Conservation (phyloP, 2,329 filamentous ascomycete genomes). For the Trichoderma simmonsii region DNA sequence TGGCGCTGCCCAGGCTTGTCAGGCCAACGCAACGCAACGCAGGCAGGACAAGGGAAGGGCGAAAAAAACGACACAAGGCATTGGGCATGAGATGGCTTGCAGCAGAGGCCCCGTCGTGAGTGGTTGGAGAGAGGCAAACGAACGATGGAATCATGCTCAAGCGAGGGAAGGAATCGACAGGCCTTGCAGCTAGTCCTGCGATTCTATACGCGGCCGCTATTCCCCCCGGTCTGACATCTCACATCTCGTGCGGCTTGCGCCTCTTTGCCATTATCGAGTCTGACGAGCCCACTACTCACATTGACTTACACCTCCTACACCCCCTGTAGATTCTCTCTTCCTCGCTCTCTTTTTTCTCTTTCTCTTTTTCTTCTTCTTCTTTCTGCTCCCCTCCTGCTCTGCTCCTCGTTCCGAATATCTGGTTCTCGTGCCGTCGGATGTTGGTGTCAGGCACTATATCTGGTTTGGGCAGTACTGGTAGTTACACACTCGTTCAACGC, state of each 20-base stretch:
- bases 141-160: background rate
- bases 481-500: background rate
- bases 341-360: background rate
- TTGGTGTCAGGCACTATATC: background rate
- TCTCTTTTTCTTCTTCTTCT: background rate
- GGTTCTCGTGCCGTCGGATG: background rate
- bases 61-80: background rate
- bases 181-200: background rate
- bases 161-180: background rate
- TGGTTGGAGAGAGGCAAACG: background rate
- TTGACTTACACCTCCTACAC: conserved; percentile 8
- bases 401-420: background rate
- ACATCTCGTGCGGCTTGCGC: conserved; percentile 15
- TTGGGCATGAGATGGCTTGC: background rate
- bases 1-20: background rate
- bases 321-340: background rate
- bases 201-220: background rate
- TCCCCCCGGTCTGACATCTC: conserved; percentile 4
- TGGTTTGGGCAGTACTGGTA: background rate
- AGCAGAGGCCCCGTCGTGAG: background rate
- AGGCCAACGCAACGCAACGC: background rate
- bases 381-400: background rate
- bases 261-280: conserved; percentile 6
- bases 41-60: background rate
- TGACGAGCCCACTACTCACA: background rate